These are phyloP conservation scores for Xylaria castorea DNA, from an alignment of 495 filamentous ascomycete species.

Conservation along the genomic window DNA sequence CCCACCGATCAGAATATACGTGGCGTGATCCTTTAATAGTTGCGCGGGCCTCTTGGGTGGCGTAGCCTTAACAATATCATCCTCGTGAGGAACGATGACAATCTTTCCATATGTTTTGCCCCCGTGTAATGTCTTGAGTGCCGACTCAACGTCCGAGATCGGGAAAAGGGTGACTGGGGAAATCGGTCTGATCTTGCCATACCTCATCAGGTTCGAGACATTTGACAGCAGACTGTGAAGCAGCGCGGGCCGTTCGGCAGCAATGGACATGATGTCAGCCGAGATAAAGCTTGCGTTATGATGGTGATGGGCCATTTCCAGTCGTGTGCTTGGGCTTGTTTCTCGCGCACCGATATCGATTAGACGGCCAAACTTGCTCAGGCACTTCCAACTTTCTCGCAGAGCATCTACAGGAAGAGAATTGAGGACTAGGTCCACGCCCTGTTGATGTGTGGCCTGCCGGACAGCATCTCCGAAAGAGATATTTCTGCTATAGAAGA, in stretches of 20 bases:
- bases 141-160: constrained; percentile 59
- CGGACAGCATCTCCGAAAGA: constrained; percentile 57
- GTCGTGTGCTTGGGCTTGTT: constrained; percentile 44
- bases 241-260: constrained; percentile 48
- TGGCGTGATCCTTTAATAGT: constrained; percentile 52
- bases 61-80: constrained; percentile 50
- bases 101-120: constrained; percentile 65
- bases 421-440: constrained; percentile 72
- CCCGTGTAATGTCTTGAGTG: constrained; percentile 63
- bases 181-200: constrained; percentile 49
- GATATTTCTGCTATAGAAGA: constrained; percentile 58
- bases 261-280: constrained; percentile 53
- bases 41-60: constrained; percentile 42
- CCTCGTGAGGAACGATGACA: constrained; percentile 52
- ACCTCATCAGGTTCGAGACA: constrained; percentile 48
- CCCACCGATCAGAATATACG: constrained; percentile 69
- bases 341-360: constrained; percentile 54
- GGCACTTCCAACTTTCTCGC: constrained; percentile 55
- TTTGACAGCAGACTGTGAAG: constrained; percentile 49
- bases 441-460: constrained; percentile 55
- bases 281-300: constrained; percentile 56
- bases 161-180: constrained; percentile 53
- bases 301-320: constrained; percentile 50
- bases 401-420: constrained; percentile 56
- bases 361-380: constrained; percentile 56